Conservation (phyloP, 345 rosid species). For the Ceriops zippeliana region DNA sequence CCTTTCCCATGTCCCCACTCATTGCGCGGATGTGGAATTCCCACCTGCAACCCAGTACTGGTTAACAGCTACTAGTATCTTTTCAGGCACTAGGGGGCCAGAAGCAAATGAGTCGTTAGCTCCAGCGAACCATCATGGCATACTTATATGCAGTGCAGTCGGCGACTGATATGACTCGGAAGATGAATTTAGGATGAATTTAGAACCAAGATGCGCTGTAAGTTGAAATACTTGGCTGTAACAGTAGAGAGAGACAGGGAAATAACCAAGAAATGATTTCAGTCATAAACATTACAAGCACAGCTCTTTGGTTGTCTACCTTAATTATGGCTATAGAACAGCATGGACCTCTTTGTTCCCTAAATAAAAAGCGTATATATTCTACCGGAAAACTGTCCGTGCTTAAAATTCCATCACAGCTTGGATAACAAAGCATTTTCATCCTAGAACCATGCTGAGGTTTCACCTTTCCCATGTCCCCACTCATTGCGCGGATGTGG, state of each 20-base stretch:
- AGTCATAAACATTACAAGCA: conserved; percentile 1
- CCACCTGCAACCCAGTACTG: no score
- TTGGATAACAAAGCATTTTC: background rate
- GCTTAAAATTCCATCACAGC: background rate
- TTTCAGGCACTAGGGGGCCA: no score
- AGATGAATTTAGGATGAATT: background rate
- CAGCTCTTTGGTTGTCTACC: background rate
- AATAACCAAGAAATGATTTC: conserved; percentile 6
- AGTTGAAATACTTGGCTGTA: background rate
- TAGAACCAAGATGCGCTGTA: background rate
- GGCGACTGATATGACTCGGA: no score
- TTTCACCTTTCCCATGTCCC: background rate
- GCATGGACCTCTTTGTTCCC: background rate
- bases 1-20: no score
- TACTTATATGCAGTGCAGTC: no score
- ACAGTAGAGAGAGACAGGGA: background rate
- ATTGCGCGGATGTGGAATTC: no score
- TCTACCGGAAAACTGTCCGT: background rate
- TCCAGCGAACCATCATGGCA: no score
- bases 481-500: conserved; percentile 40
- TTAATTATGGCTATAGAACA: conserved; percentile 9
- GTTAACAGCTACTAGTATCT: no score
- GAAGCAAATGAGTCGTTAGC: no score
- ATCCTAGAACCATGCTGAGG: background rate
- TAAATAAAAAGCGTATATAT: no score